These are phyloP conservation scores for Massarina eburnea DNA, from an alignment of 2,329 filamentous ascomycete genomes.

Conservation along the genomic window DNA sequence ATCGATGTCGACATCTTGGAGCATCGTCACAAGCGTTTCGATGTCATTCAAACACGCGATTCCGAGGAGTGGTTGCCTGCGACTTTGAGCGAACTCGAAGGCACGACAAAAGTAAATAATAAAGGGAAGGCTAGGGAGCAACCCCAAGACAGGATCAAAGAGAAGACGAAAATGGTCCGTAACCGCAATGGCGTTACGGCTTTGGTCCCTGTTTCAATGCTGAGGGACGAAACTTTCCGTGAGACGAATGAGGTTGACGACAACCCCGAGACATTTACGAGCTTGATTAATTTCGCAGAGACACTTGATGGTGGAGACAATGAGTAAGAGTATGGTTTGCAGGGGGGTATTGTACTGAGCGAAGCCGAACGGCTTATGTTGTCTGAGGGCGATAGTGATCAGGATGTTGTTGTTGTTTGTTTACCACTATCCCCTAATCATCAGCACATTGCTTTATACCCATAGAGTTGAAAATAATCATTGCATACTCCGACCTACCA, in stretches of 20 bases:
- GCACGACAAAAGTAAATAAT: no score
- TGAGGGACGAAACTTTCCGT: constrained; percentile 15
- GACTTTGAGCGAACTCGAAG: constrained; percentile 19
- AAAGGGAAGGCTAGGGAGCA: no score
- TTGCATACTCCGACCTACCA: no score
- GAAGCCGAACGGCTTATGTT: no score
- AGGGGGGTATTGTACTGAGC: no score
- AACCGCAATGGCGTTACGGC: constrained; percentile 17
- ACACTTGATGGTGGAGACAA: constrained; percentile 23
- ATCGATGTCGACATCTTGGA: constrained; percentile 53
- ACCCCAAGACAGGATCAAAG: no score
- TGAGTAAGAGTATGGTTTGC: neutral
- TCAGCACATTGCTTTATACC: no score
- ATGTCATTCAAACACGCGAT: constrained; percentile 14
- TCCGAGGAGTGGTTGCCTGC: neutral
- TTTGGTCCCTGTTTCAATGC: constrained; percentile 31
- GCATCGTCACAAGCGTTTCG: constrained; percentile 41
- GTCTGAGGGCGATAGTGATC: no score
- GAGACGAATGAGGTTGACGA: constrained; percentile 15
- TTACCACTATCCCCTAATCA: no score
- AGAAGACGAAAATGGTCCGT: constrained; percentile 24
- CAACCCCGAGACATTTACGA: constrained; percentile 19
- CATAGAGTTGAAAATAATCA: no score
- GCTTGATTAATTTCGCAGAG: constrained; percentile 32
- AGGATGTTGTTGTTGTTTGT: no score